A percentile compares a stretch with the other conserved stretches of the same genome.
Conservation (phyloP, 139 green algal genomes). For the Axilococcus clingmanii region DNA sequence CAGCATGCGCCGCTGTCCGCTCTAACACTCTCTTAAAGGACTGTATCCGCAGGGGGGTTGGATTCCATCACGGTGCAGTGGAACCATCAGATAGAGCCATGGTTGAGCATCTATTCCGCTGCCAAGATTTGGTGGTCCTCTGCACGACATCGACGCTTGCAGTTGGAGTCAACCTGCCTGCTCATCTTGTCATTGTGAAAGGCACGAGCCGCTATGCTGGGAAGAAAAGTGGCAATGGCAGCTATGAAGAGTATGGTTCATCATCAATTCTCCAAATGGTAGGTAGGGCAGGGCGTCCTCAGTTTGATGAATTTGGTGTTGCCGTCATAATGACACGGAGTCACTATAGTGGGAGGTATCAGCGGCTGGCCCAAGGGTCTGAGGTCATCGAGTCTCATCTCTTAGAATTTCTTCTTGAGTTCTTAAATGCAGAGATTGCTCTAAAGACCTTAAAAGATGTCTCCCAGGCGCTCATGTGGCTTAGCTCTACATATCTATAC, state of each 20-base stretch:
- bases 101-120: constrained; percentile 72
- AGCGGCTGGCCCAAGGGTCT: constrained; percentile 33
- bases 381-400: constrained; percentile 60
- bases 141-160: constrained; percentile 86
- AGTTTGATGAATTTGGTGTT: constrained; percentile 84
- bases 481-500: constrained; percentile 76
- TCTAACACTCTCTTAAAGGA: constrained; percentile 38
- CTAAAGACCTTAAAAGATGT: constrained; percentile 61
- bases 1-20: constrained; percentile 7
- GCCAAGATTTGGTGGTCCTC: constrained; percentile 52
- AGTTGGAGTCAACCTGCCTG: constrained; percentile 87
- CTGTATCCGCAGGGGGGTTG: constrained; percentile 44
- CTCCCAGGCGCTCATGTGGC: constrained; percentile 50
- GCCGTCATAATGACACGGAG: constrained; percentile 90
- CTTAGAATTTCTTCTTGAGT: constrained; percentile 47
- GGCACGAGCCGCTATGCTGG: constrained; percentile 55
- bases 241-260: constrained; percentile 84
- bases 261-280: constrained; percentile 70
- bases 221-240: constrained; percentile 15
- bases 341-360: constrained; percentile 40
- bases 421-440: constrained; percentile 70
- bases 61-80: constrained; percentile 76
- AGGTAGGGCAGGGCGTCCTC: constrained; percentile 75
- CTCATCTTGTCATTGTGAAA: constrained; percentile 86
- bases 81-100: constrained; percentile 47